Evolutionary conservation across 208 protist species (phyloP).

Genomic region (Acanthamoeba triangularis): DNA sequence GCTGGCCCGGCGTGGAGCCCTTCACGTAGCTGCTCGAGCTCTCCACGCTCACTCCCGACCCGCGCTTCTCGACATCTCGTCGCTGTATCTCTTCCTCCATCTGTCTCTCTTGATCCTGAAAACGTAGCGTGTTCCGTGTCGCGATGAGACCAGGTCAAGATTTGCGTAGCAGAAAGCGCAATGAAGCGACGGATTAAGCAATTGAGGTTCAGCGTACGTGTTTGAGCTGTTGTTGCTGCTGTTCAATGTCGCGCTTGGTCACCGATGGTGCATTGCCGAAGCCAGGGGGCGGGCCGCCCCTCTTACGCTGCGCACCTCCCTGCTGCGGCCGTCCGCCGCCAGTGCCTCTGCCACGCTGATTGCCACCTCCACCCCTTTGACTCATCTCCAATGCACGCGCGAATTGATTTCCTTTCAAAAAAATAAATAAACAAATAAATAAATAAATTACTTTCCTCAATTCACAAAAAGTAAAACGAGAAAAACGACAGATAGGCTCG

Average conservation of each 20-base stretch:
- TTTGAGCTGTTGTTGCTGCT: constrained; percentile 65
- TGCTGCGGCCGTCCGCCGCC: background rate
- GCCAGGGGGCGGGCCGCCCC: constrained; percentile 49
- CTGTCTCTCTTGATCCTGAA: constrained; percentile 65
- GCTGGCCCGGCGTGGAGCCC: constrained; percentile 13
- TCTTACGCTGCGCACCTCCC: background rate
- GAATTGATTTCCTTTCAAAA: too few relatives aligned
- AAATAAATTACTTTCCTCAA: background rate
- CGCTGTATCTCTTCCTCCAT: constrained; percentile 63
- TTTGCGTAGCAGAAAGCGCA: background rate
- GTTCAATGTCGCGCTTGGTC: constrained; percentile 67
- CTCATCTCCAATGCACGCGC: constrained; percentile 16
- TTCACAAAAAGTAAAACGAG: background rate
- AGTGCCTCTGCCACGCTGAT: constrained; percentile 11
- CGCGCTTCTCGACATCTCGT: constrained; percentile 53
- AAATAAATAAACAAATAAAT: background rate
- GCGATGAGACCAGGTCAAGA: background rate
- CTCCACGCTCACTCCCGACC: constrained; percentile 19
- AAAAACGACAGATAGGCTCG: constrained; percentile 59
- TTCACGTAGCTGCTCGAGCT: constrained; percentile 8
- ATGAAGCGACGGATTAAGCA: background rate
- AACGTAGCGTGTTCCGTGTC: background rate
- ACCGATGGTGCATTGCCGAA: background rate
- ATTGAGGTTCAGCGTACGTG: background rate
- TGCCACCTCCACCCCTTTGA: constrained; percentile 13